Evolutionary conservation across 2,329 filamentous ascomycete species (phyloP).

Genomic region (Exophiala sp.): DNA sequence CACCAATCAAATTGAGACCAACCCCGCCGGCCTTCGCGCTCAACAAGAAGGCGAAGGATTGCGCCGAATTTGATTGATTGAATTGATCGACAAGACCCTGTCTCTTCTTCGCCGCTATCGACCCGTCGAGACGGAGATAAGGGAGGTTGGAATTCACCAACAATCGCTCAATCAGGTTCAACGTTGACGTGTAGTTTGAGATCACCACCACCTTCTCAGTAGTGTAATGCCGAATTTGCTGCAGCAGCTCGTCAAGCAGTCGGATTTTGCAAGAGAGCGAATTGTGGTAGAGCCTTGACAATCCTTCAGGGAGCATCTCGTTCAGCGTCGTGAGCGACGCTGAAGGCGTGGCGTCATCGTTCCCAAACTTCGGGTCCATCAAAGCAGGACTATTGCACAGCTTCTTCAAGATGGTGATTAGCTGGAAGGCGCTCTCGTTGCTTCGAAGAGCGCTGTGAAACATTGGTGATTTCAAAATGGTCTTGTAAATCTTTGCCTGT

Average conservation of each 20-base stretch:
- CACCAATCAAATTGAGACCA: conserved; percentile 65
- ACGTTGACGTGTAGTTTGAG: conserved; percentile 69
- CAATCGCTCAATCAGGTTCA: conserved; percentile 60
- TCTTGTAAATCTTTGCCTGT: conserved; percentile 57
- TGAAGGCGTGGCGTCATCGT: conserved; percentile 44
- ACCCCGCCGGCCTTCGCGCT: conserved; percentile 67
- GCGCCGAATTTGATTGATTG: conserved; percentile 53
- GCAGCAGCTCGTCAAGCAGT: conserved; percentile 60
- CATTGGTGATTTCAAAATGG: conserved; percentile 58
- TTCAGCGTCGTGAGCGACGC: conserved; percentile 45
- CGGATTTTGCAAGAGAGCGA: conserved; percentile 60
- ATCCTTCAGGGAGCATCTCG: conserved; percentile 49
- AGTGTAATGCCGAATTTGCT: conserved; percentile 55
- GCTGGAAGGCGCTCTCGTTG: conserved; percentile 55
- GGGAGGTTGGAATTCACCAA: conserved; percentile 55
- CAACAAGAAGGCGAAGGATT: conserved; percentile 62
- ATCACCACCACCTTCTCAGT: conserved; percentile 67
- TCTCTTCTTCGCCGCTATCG: conserved; percentile 57
- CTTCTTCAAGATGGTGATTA: conserved; percentile 68
- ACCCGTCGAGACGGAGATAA: conserved; percentile 64
- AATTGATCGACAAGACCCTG: conserved; percentile 65
- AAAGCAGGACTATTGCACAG: conserved; percentile 65
- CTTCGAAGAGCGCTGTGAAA: conserved; percentile 59
- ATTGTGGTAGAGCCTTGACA: conserved; percentile 50
- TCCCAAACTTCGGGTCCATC: conserved; percentile 47